Base-by-base conservation (phyloP, 2,329 filamentous ascomycete species). In the Scedosporium aurantiacum region DNA sequence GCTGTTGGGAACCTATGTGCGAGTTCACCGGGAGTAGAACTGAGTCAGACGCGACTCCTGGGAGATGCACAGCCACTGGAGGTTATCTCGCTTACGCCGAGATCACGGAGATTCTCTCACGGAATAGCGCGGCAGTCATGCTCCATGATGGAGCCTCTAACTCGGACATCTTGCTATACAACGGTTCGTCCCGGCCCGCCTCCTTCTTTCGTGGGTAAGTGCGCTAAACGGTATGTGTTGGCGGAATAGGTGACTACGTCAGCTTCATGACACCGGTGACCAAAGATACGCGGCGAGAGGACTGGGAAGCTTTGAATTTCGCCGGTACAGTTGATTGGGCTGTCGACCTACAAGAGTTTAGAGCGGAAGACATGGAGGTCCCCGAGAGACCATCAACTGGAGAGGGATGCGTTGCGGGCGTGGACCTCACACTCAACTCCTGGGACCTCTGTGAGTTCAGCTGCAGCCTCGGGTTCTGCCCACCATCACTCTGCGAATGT, bases 31-130 rank as follows among this genome's bases (percentile, higher is more conserved):
- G 69, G 18, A 52, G 43, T 1, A 16, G 47, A 43, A 62, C 65
- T 12, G 28, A 61, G 5, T 71, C 68, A 2, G 64, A 64, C 4
- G 72, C 72, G 4, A 64, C 63, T 5, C 61, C 65, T 2, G 72
- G 72, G 1, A 21, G 59, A 2, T 74, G 72, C 62, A 74, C 72
- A 0, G 60, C 65, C 5, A 72, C 70, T 2, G 62, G 66, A 16
- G 71, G 72, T 10, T 73, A 73, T 58, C 68, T 75, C 45, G 64
- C 68, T 61, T 70, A 73, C 54, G 65, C 65, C 4, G 71, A 74
- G 62, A 73, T 73, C 55, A 25, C 66, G 4, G 65, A 71, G 18
- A 71, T 75, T 32, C 67, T 71, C 25, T 32, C 5, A 12, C 3
- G n/a, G 16, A 23, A 23, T 16, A 25, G 14, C 8, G 25, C 6